Base-by-base conservation (phyloP, 495 filamentous ascomycete species). In the Aspergillus ostianus region DNA sequence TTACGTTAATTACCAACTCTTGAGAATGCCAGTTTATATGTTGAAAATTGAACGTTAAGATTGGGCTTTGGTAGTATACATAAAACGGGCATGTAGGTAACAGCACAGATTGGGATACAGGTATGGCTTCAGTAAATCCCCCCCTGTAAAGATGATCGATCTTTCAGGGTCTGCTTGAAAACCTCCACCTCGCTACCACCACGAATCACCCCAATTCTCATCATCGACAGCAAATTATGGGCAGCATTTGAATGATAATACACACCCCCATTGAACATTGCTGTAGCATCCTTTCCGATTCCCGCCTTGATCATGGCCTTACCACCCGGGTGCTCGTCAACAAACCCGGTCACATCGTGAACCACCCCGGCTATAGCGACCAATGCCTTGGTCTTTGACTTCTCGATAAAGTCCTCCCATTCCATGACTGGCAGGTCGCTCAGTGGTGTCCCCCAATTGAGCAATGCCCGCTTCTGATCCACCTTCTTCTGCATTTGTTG, bases 401-500 rank as follows among this genome's bases (percentile, higher is more conserved):
- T 20, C 15, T 41, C 47, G 55, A 89, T 82, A 62, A 88, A 95
- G 58, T 93, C 90, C 52, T 93, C 90, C 87, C 91, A 96, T 73
- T 88, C 85, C 74, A 96, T 85, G 60, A 96, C 90, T 10, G 92
- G 92, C 0, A 96, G 82, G 62, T 90, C 84, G 67, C 93, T 88
- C 21, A 96, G 83, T 46, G 91, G 90, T 52, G 86, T 82, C 70
- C 92, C 92, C 92, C 92, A 96, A 79, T 95, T 89, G 32, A 96
- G 84, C 59, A 79, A 84, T 51, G 86, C 64, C 58, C 90, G 89
- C 80, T 91, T 89, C 75, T 90, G 87, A 74, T 96, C 91, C 57
- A 96, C 83, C 81, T 93, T 94, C 88, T 96, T 96, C 81, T 96
- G 92, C 55, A 85, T 72, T 77, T 96, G 92, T 77, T 95, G 91